phyloP scores from a whole-genome alignment of 106 monocot genomes.

The Acanthochlamys bracteata region DNA sequence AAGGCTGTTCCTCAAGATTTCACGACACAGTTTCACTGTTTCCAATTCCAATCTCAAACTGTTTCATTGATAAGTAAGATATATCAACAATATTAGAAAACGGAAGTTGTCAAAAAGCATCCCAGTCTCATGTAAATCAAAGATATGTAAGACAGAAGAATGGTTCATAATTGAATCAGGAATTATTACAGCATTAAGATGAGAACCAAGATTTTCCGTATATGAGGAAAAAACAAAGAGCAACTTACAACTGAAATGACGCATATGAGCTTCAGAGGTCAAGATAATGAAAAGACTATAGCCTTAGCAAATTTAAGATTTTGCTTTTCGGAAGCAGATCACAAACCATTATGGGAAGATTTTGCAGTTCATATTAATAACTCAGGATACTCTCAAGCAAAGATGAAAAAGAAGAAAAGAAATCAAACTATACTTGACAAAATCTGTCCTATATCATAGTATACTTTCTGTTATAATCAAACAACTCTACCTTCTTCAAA shows the following conservation, averaged over 20 bases:
- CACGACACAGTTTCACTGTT: constrained; percentile 80
- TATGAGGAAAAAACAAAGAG: too few species aligned
- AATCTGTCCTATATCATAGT: background rate
- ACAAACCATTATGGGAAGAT: background rate
- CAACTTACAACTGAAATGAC: too few species aligned
- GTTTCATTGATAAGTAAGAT: background rate
- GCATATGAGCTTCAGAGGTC: too few species aligned
- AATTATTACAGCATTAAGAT: too few species aligned
- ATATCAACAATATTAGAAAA: too few species aligned
- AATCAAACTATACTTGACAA: background rate
- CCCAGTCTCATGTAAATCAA: too few species aligned
- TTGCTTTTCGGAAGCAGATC: background rate
- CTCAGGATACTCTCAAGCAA: background rate
- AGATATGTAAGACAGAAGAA: too few species aligned
- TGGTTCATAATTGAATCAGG: too few species aligned
- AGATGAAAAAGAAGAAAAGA: background rate
- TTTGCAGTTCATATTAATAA: background rate
- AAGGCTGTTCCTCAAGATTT: constrained; percentile 82
- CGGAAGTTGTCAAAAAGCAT: too few species aligned
- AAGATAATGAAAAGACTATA: too few species aligned
- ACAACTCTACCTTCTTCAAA: background rate
- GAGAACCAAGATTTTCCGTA: too few species aligned
- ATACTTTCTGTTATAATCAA: background rate
- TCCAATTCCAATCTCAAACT: constrained; percentile 86
- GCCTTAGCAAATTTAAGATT: background rate